Conservation (phyloP, 163 green algal species). For the Picocystis sp. region DNA sequence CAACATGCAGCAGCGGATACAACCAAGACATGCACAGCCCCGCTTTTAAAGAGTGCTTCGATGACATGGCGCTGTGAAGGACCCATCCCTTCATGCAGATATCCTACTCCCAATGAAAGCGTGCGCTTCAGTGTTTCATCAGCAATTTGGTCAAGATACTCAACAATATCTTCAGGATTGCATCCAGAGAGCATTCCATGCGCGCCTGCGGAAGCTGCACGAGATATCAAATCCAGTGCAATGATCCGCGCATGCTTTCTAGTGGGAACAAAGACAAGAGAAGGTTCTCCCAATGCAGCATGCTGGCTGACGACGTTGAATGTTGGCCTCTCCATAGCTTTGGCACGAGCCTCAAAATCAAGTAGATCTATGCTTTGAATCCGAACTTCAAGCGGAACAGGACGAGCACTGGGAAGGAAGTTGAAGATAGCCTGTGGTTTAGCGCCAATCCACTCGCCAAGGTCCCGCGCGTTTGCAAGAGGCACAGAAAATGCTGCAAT, state of each 20-base stretch:
- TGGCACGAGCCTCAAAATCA: constrained; percentile 74
- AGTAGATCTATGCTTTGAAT: constrained; percentile 79
- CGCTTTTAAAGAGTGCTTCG: constrained; percentile 49
- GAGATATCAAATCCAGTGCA: constrained; percentile 76
- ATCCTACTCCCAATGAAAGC: constrained; percentile 68
- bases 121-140: constrained; percentile 58
- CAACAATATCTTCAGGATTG: constrained; percentile 38
- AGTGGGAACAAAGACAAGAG: constrained; percentile 89
- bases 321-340: constrained; percentile 80
- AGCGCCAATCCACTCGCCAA: constrained; percentile 89
- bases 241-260: constrained; percentile 70
- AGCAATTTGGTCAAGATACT: constrained; percentile 38
- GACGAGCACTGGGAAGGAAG: constrained; percentile 64
- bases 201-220: constrained; percentile 54
- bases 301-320: constrained; percentile 61
- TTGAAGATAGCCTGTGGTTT: constrained; percentile 67
- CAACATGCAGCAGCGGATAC: constrained; percentile 59
- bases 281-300: constrained; percentile 36
- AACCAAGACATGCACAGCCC: constrained; percentile 58
- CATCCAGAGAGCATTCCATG: constrained; percentile 26
- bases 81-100: constrained; percentile 70
- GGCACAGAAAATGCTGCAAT: constrained; percentile 74
- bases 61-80: constrained; percentile 46
- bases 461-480: constrained; percentile 84
- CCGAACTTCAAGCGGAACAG: constrained; percentile 80